Percentiles rank a stretch among this genome's conserved stretches.
Evolutionary conservation across 148 eudicot species (phyloP).

Genomic region (Vaccinium macrocarpon): DNA sequence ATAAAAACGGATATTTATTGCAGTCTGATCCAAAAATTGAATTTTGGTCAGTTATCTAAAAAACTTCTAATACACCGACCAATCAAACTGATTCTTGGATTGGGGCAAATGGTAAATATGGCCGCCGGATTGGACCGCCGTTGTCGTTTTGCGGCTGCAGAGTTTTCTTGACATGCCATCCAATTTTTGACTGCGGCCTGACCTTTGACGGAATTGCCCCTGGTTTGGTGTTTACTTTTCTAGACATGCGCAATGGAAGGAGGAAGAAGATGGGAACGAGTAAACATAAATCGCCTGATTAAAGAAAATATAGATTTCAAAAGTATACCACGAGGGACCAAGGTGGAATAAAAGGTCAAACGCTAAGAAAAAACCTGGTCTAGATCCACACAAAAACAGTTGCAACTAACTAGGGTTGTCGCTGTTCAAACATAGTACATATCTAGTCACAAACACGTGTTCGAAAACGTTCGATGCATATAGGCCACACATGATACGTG

Average conservation of each 20-base stretch:
- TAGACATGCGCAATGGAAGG: too few species aligned
- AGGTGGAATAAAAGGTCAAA: neutral
- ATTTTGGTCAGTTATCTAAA: too few species aligned
- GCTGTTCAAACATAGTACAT: too few species aligned
- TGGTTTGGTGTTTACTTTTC: neutral
- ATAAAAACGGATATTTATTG: too few species aligned
- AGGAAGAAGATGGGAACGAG: neutral
- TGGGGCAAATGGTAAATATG: neutral
- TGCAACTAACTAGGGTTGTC: neutral
- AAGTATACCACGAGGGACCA: neutral
- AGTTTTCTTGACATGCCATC: neutral
- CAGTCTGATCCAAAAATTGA: too few species aligned
- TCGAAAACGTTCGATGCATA: too few species aligned
- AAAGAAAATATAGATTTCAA: neutral
- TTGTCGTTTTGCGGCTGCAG: neutral
- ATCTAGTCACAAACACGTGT: too few species aligned
- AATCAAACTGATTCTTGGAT: too few species aligned
- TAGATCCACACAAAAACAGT: neutral
- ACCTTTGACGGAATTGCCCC: neutral
- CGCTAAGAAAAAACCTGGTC: neutral
- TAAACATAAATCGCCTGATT: constrained; percentile 2
- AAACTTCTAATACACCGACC: too few species aligned
- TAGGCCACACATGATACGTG: too few species aligned
- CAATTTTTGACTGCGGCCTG: neutral
- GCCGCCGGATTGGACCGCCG: constrained; percentile 5